Evolutionary conservation across 2,329 filamentous ascomycete genomes (phyloP).

Genomic region (Epichloe typhina): DNA sequence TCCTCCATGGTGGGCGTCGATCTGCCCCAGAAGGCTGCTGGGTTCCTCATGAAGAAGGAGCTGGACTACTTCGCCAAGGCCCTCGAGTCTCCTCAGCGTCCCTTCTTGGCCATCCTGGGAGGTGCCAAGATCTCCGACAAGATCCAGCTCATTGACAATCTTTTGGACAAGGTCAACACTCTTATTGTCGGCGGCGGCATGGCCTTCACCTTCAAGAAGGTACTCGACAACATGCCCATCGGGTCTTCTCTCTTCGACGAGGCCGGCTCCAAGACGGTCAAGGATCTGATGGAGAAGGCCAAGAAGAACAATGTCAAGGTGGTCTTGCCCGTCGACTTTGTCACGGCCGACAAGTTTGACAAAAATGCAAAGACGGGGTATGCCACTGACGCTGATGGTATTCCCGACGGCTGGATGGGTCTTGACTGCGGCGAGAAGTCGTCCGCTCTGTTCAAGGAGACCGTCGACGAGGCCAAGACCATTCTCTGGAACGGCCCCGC

Average conservation of each 20-base stretch:
- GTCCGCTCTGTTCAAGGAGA: slow-evolving; percentile 73
- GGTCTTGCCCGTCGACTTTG: slow-evolving; percentile 86
- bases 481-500: slow-evolving; percentile 98
- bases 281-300: slow-evolving; percentile 80
- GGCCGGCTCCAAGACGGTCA: slow-evolving; percentile 83
- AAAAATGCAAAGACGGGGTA: slow-evolving; percentile 68
- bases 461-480: slow-evolving; percentile 80
- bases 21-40: slow-evolving; percentile 90
- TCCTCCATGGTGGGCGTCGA: slow-evolving; percentile 98
- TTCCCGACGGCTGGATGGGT: slow-evolving; percentile 96
- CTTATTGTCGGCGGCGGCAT: slow-evolving; percentile 94
- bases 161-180: slow-evolving; percentile 94
- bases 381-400: slow-evolving; percentile 77
- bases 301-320: slow-evolving; percentile 94
- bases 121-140: slow-evolving; percentile 99
- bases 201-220: slow-evolving; percentile 99
- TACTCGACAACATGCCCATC: slow-evolving; percentile 79
- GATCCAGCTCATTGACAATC: slow-evolving; percentile 98
- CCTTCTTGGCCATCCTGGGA: slow-evolving; percentile 96
- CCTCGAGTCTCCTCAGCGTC: slow-evolving; percentile 81
- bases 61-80: slow-evolving; percentile 98
- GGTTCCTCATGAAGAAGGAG: slow-evolving; percentile 99
- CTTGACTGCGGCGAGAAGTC: slow-evolving; percentile 88
- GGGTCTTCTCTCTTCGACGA: slow-evolving; percentile 89
- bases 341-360: slow-evolving; percentile 91